phyloP scores from a whole-genome alignment of 2,329 filamentous ascomycete species.

The Aspergillus brasiliensis region DNA sequence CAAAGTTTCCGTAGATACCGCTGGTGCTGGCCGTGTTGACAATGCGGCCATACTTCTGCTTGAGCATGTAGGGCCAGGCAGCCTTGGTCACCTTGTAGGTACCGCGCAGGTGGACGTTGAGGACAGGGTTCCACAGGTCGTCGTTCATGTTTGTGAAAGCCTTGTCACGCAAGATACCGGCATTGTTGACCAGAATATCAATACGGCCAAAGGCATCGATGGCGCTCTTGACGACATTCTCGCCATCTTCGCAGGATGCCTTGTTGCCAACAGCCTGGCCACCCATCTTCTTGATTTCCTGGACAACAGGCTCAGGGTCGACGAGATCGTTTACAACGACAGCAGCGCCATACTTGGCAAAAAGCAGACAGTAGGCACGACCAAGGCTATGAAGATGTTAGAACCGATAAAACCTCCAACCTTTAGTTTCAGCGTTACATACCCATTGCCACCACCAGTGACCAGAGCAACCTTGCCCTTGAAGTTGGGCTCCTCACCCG shows the following conservation, averaged over 20 bases:
- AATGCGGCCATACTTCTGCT: conserved; percentile 97
- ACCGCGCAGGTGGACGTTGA: conserved; percentile 89
- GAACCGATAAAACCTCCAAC: neutral
- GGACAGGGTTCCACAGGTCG: conserved; percentile 84
- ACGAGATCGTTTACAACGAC: conserved; percentile 96
- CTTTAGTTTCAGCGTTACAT: conserved; percentile 30
- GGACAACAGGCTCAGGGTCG: conserved; percentile 85
- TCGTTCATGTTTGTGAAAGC: conserved; percentile 98
- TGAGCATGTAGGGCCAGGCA: conserved; percentile 95
- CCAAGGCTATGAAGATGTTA: conserved; percentile 65
- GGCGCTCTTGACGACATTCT: conserved; percentile 85
- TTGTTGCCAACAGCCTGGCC: conserved; percentile 92
- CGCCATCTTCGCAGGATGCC: conserved; percentile 89
- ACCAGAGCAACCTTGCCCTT: conserved; percentile 82
- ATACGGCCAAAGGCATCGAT: conserved; percentile 93
- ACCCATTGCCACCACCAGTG: conserved; percentile 83
- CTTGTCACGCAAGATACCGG: conserved; percentile 96
- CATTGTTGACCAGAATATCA: conserved; percentile 97
- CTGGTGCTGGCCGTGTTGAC: conserved; percentile 96
- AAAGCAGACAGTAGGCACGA: conserved; percentile 83
- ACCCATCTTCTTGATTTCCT: conserved; percentile 87
- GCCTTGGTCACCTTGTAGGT: conserved; percentile 98
- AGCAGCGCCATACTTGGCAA: conserved; percentile 79
- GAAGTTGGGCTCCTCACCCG: conserved; percentile 76
- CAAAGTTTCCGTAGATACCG: conserved; percentile 98